Percentiles rank a stretch among this genome's conserved stretches.
Evolutionary conservation across 148 eudicot species (phyloP).

Genomic region (Rhododendron mucronatum): DNA sequence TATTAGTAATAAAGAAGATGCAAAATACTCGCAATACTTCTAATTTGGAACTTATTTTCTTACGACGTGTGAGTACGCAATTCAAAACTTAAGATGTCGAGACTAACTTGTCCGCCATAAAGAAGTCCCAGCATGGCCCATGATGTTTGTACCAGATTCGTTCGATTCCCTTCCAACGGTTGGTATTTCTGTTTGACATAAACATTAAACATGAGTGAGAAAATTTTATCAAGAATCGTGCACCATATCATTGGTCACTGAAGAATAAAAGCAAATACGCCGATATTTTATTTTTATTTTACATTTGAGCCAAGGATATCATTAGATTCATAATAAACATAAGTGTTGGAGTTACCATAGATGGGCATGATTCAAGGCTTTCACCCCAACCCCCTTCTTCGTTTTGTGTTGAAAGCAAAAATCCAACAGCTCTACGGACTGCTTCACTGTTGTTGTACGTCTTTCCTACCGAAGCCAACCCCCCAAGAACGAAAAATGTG

Average conservation of each 20-base stretch:
- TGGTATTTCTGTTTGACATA: constrained; percentile 27
- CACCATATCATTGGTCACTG: too few relatives aligned
- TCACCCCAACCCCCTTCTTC: constrained; percentile 60
- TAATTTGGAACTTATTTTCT: background rate
- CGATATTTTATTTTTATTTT: background rate
- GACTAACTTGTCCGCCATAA: constrained; percentile 38
- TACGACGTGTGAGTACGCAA: background rate
- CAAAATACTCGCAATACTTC: background rate
- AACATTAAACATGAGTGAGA: background rate
- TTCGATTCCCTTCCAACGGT: constrained; percentile 33
- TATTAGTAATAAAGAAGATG: too few relatives aligned
- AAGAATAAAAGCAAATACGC: background rate
- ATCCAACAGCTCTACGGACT: constrained; percentile 31
- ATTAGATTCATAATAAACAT: background rate
- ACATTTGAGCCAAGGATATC: background rate
- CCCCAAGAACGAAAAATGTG: constrained; percentile 36
- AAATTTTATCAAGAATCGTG: background rate
- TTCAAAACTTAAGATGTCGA: background rate
- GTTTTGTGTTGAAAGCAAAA: constrained; percentile 31
- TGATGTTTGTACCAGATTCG: constrained; percentile 40
- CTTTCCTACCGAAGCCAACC: constrained; percentile 32
- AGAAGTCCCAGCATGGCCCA: constrained; percentile 48
- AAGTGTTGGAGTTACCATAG: constrained; percentile 16
- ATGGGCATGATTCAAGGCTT: constrained; percentile 39
- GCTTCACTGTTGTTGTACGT: constrained; percentile 30